Evolutionary conservation across 2,329 filamentous ascomycete species (phyloP), one percentile per base, ranked within the genome.

Genomic region (Hypoxylon sp.): DNA sequence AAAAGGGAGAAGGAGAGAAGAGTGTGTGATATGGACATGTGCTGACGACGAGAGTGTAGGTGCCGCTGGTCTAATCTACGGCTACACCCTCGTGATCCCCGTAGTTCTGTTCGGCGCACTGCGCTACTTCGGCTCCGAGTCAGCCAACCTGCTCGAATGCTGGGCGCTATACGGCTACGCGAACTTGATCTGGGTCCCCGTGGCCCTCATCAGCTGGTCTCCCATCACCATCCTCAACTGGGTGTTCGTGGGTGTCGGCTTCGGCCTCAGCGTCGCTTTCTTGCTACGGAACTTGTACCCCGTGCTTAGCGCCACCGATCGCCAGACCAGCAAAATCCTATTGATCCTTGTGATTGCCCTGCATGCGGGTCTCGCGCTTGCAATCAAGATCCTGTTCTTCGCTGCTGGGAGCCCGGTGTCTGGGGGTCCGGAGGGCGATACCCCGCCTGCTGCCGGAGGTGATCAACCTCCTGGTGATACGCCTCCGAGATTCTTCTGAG

Each of bases 351-450:
- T 99, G 26, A 87, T 98, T 31, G 86, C 88, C 31, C 84, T 98
- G 70, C 96, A 99, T 82, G 91, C 94, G 29, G 96, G 92, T n/a
- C 85, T 99, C 72, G 89, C 95, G 1, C 88, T 98, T 75, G 93
- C 95, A 3, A 98, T 99, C 82, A 98, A 98, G 86, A 91, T 98
- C 65, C 83, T 98, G 29, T 98, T 98, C 87, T 99, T 99, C 82
- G 94, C 94, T 73, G 90, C 93, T 73, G 90, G 87, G 53, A 94
- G 91, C 80, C 88, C 89, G 55, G 85, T 85, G 47, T 79, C 80
- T 35, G 75, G 59, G 1, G 65, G 53, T 8, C 64, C 52, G 13
- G 69, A 53, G 17, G 66, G 67, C 26, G 63, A 69, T 37, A 68
- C 70, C 10, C 57, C 67, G 19, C 68, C 68, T 8, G 47, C 58